Base-by-base conservation (phyloP, 2,329 filamentous ascomycete species). In the Claviceps africana region DNA sequence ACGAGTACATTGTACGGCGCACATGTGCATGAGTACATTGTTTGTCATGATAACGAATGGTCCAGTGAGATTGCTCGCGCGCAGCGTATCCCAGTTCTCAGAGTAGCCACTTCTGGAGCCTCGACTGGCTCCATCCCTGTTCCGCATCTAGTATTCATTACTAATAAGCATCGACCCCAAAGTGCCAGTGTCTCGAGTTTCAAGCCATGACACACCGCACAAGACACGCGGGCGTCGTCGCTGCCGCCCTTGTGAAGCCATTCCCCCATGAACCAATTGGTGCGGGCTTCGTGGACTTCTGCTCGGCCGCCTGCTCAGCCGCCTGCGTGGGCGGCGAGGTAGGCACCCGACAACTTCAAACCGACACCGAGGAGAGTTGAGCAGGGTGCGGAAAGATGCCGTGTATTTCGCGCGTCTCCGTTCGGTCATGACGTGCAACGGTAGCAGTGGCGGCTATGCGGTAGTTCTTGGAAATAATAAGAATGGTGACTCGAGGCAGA, bases 21-120 rank as follows among this genome's bases (percentile, higher is more conserved):
- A 40, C 39, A n/a, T n/a, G n/a, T n/a, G n/a, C n/a, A n/a, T n/a
- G n/a, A 40, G 17, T 8, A 2, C n/a, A 3, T 4, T 64, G 60
- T 59, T 65, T 67, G 59, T 66, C 60, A 60, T 66, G 56, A 56
- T 57, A 47, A 51, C 33, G n/a, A 35, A 45, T 22, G 43, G 46
- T 46, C 49, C 47, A 48, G 53, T 56, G 50, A 53, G 50, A 46
- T 48, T 51, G n/a, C 33, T 37, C 42, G 30, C 22, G 6, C 33
- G 42, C 28, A 31, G 15, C 21, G n/a, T 22, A 48, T 30, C 50
- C 54, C 39, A 40, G 52, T 45, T 17, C 48, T 46, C 25, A 30
- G 46, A 46, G 44, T 51, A 48, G 46, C 45, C 40, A 39, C 46
- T 49, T 37, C 17, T 33, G 51, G 47, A 28, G n/a, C n/a, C n/a